Base-by-base conservation (phyloP, 2,329 filamentous ascomycete species). In the Whalleya microplaca region DNA sequence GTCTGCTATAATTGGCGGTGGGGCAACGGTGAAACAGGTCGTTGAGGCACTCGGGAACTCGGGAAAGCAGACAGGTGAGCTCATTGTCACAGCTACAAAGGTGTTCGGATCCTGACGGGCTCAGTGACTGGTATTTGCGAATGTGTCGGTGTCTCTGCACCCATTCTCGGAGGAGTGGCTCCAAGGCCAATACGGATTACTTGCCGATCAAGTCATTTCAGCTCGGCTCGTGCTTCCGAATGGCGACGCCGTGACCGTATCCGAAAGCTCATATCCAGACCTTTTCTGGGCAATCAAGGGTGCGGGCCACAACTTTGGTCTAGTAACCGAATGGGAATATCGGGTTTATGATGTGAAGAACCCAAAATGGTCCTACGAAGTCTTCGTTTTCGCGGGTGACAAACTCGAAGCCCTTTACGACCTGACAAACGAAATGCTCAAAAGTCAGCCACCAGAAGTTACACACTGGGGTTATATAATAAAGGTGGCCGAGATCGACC, bases 121-220 rank as follows among this genome's bases (percentile, higher is more conserved):
- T 12, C 16, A 71, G 78, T 80, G 1, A 80, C 78, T 9, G 80
- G 80, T 40, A 77, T 74, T 8, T 85, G 82, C 62, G 80, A 83
- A 67, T 84, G 81, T 58, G 77, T 80, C 50, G 76, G 80, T 50
- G 64, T 73, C 21, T 60, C 80, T 2, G 80, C 78, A 44, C 78
- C 73, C 32, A 74, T 66, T 1, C 45, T 68, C 3, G 80, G 80
- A 3, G 80, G 80, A 48, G 80, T 71, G 71, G 66, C 71, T 76
- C 40, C 73, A 66, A 41, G 64, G 61, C 4, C 52, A 66, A 23
- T 60, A 65, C 32, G 64, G 64, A 2, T 55, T 64, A 1, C 18
- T 48, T 5, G 63, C 59, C 9, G 64, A 66, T 18, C 61, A 65
- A 37, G 52, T 64, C 10, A 27, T 64, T 20, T 65, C 61, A 10